Base-by-base conservation (phyloP, 441 rosid species). In the Cnidoscolus chayamansa region DNA sequence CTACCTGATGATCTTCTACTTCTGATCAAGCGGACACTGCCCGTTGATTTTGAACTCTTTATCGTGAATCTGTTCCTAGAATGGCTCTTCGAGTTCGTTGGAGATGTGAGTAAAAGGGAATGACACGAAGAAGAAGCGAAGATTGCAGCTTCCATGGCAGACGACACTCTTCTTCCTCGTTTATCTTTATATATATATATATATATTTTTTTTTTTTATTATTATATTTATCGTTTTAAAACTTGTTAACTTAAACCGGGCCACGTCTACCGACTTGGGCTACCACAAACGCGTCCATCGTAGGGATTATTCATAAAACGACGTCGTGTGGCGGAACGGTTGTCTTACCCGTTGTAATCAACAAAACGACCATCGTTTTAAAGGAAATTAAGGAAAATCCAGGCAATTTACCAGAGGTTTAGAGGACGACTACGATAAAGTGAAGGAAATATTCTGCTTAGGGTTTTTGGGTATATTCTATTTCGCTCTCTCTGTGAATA, bases 401-500 rank as follows among this genome's bases (percentile, higher is more conserved):
- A 30, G 11, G 11, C 40, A 32, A 11, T 25, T 19, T 20, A 20
- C 61, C 0, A 12, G 37, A 58, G 63, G 60, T 17, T n/a, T 54
- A 35, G 5, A 15, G 68, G 48, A 32, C 0, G 31, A 15, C 16
- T 49, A 45, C 7, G 7, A 48, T 13, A 13, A 59, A 11, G 13
- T 5, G 1, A 30, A 31, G 16, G 16, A 59, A 31, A 30, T 30
- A 31, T 59, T 59, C 40, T 11, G 31, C 10, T 54, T 76, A 79
- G 87, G 84, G 87, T 58, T 84, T 78, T 77, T 71, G 76, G 75
- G 82, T 74, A 76, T 81, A 81, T 79, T 81, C 83, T 75, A 74
- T 74, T 12, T 57, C 37, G 19, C 19, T 20, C 30, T 67, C 2
- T 77, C 17, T 30, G 17, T 4, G 30, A 6, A 54, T 17, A 3